These are phyloP conservation scores for Piloderma croceum DNA, from an alignment of 768 basidiomycete genomes.

Conservation along the genomic window DNA sequence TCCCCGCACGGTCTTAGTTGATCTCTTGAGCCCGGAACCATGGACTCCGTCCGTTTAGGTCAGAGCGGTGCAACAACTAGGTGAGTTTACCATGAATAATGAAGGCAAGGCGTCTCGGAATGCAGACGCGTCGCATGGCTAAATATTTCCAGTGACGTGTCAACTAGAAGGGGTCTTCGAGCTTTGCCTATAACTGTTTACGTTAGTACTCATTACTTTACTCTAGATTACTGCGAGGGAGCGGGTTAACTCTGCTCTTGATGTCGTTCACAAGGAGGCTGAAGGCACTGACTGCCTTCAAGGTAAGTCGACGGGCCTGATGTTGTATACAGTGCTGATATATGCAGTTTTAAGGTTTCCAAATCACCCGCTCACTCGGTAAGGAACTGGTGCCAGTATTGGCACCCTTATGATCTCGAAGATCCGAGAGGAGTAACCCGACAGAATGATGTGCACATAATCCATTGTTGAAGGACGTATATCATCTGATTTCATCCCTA, in stretches of 20 bases:
- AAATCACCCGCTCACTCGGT: conserved; percentile 62
- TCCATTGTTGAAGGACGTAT: conserved; percentile 63
- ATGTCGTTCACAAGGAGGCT: conserved; percentile 66
- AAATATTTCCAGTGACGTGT: neutral
- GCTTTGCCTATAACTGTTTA: neutral
- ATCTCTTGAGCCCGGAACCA: conserved; percentile 83
- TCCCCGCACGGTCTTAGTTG: neutral
- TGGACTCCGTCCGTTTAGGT: conserved; percentile 92
- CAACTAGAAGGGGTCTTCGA: neutral
- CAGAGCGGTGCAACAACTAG: conserved; percentile 99
- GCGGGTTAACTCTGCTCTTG: conserved; percentile 64
- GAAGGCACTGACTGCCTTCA: conserved; percentile 61
- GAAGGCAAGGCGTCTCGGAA: too few relatives aligned
- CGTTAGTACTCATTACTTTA: too few relatives aligned
- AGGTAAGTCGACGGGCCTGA: conserved; percentile 27
- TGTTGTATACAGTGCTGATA: conserved; percentile 5
- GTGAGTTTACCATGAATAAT: conserved; percentile 46
- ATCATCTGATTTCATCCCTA: conserved; percentile 50
- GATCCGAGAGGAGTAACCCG: conserved; percentile 64
- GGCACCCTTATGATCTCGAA: conserved; percentile 66
- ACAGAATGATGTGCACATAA: conserved; percentile 69
- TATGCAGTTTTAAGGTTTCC: conserved; percentile 40
- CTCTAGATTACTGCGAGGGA: conserved; percentile 46
- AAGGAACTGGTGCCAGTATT: conserved; percentile 71
- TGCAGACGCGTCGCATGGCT: too few relatives aligned